Evolutionary conservation across 108 stramenopile genomes (phyloP), one percentile per base, ranked within the genome.

Genomic region (Skeletonema costatum): DNA sequence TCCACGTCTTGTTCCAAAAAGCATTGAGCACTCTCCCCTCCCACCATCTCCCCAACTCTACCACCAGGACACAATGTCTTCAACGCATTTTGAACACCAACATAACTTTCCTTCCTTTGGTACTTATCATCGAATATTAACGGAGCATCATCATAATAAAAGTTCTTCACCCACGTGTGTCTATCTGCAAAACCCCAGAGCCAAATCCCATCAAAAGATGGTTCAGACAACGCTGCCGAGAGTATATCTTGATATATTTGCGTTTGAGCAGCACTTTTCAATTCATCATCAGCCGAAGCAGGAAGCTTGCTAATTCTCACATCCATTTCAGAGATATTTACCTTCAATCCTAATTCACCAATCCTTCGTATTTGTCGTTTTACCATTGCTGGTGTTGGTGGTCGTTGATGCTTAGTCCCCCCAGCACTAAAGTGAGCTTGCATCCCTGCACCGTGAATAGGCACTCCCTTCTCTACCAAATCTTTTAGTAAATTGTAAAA

Each of bases 301-400:
- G 87, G 70, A 41, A 93, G 64, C 46, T 86, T 82, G 64, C 85
- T 85, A 9, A 92, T 89, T 31, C 97, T 89, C 7, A 97, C 97
- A 84, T 97, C 97, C 95, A 97, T 92, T 66, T 97, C 97, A 30
- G 92, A 93, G 67, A 97, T 94, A 68, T 97, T 97, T 1, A 97
- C 97, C 46, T 71, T 86, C 60, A 97, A 70, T 51, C 95, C 97
- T 12, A 97, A 80, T n/a, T 93, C 64, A 14, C 94, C 97, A 35
- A 96, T 73, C n/a, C 95, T 84, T 64, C 86, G 85, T 59, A 97
- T 94, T 64, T 97, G 93, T 38, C 91, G 81, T 79, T 92, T 92
- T n/a, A 97, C 88, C 89, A 91, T 90, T 36, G 86, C 72, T 1
- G 97, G 97, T 21, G 97, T 97, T 4, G 97, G 97, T 21, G 81